Percentiles rank a stretch among this genome's conserved stretches.
Conservation (phyloP, 2,329 filamentous ascomycete species). For the Fusarium oxysporum region DNA sequence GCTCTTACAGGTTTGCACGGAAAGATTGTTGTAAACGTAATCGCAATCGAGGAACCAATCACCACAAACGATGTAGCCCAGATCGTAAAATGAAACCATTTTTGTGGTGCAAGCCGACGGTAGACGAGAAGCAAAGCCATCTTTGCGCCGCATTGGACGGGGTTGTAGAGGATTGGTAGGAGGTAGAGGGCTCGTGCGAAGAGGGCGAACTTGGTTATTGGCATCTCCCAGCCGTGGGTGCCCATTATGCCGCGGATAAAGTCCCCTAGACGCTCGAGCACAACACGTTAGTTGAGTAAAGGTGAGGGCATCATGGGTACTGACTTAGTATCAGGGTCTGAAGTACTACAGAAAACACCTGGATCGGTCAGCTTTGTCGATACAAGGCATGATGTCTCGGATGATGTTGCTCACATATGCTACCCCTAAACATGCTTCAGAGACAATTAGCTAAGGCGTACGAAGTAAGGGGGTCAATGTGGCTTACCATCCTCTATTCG, state of each 20-base stretch:
- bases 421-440: conserved; percentile 7
- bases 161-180: conserved; percentile 29
- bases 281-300: background rate
- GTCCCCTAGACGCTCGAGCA: background rate
- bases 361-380: background rate
- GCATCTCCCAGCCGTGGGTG: conserved; percentile 33
- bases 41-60: conserved; percentile 21
- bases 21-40: conserved; percentile 22
- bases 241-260: conserved; percentile 24
- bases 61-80: conserved; percentile 10
- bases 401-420: conserved; percentile 8
- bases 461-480: background rate
- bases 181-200: conserved; percentile 9
- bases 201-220: conserved; percentile 11
- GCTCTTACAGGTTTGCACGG: conserved; percentile 11
- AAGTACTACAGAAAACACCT: conserved; percentile 22
- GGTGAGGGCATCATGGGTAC: background rate
- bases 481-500: conserved; percentile 12
- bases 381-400: background rate
- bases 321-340: conserved; percentile 25
- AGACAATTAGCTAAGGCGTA: background rate
- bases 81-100: conserved; percentile 12
- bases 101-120: conserved; percentile 7
- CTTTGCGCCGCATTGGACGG: conserved; percentile 17
- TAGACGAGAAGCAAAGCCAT: conserved; percentile 18